Evolutionary conservation across 331 rosid genomes (phyloP), one percentile per base, ranked within the genome.

Genomic region (Arachis monticola): DNA sequence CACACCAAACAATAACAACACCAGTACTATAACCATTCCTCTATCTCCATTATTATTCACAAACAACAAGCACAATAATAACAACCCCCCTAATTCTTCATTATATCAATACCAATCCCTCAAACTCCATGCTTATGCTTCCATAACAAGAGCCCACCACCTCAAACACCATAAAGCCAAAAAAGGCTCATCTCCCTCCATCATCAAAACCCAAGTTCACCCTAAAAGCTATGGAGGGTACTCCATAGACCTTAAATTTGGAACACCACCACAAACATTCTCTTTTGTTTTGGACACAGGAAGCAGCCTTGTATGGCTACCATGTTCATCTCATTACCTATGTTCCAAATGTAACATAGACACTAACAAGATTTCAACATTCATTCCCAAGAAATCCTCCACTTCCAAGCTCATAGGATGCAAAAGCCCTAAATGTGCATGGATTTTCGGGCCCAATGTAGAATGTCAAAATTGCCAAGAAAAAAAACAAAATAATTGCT

Each of bases 251-350:
- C 92, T 90, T 61, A 77, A 58, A 60, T 88, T 92, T 70, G 97
- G 97, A 27, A 88, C 92, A 0, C 97, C 97, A 0, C 85, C 92
- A 0, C 94, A 90, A 66, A 70, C 80, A 3, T 13, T 77, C 6
- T 7, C 86, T 17, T 84, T 92, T 51, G 51, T 92, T 14, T 74
- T 92, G 78, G 97, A 92, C 80, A 90, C 96, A 0, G 96, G 92
- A 8, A 88, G 92, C 48, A 90, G 87, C 80, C 89, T 92, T 3
- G 88, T 87, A 38, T 92, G 96, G 97, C 74, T 88, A 66, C 94
- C 97, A 17, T 92, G 97, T 51, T 87, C 96, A 48, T 85, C 96
- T 53, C 87, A 86, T 63, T 92, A 92, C 64, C 56, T 76, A 52
- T 92, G 97, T 67, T 57, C 91, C 66, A 48, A 60, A 5, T 92